phyloP scores from a whole-genome alignment of 371 early-diverging fungal species.

The Lichtheimia ramosa region DNA sequence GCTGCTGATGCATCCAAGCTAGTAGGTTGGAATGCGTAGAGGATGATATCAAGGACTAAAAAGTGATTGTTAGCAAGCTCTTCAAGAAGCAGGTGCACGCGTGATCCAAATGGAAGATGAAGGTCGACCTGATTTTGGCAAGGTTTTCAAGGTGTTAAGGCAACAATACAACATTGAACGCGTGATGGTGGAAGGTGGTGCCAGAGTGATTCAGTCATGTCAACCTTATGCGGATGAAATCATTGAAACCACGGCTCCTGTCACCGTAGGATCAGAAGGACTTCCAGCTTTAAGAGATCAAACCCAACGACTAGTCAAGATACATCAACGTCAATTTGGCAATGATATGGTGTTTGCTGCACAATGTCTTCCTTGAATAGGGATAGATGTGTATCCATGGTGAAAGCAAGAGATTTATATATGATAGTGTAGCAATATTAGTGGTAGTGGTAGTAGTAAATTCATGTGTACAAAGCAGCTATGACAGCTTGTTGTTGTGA shows the following conservation, averaged over 20 bases:
- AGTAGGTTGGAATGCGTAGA: background rate
- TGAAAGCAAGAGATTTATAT: no score
- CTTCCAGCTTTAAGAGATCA: conserved; percentile 24
- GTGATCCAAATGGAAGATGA: conserved; percentile 24
- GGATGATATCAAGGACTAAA: background rate
- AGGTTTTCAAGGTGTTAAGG: conserved; percentile 27
- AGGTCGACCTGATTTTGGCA: conserved; percentile 5
- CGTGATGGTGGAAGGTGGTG: conserved; percentile 95
- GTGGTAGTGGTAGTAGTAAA: no score
- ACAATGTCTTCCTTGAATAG: background rate
- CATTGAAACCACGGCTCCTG: conserved; percentile 81
- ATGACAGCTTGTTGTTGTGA: no score
- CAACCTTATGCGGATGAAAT: conserved; percentile 46
- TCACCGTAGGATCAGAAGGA: conserved; percentile 64
- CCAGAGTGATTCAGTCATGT: conserved; percentile 70
- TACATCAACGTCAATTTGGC: conserved; percentile 23
- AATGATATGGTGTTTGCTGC: conserved; percentile 28
- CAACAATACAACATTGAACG: conserved; percentile 32
- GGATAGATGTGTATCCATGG: no score
- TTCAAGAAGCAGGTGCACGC: conserved; percentile 50
- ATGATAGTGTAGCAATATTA: no score
- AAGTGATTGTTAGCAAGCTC: conserved; percentile 14
- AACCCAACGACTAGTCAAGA: no score
- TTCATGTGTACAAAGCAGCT: no score
- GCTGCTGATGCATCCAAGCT: background rate